Evolutionary conservation across 1,139 yeast species (phyloP).

Genomic region (Suhomyces panamericanus): DNA sequence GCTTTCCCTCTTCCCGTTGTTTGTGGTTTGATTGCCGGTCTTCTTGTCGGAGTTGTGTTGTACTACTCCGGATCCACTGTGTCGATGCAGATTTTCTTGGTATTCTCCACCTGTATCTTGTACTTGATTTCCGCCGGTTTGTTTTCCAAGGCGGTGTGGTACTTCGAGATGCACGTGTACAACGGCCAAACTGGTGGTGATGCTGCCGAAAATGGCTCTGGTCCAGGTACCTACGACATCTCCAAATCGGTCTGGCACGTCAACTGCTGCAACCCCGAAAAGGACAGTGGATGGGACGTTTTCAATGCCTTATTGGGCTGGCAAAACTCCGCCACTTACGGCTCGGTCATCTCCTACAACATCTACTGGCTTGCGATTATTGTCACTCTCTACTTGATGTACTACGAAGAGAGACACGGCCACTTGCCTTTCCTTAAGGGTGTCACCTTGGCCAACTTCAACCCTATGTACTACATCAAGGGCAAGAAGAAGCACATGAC

Average conservation of each 20-base stretch:
- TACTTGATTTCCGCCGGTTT: constrained; percentile 48
- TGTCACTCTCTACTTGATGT: constrained; percentile 20
- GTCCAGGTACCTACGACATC: constrained; percentile 93
- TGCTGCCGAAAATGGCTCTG: constrained; percentile 85
- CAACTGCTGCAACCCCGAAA: constrained; percentile 91
- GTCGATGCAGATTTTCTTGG: constrained; percentile 44
- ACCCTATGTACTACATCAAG: constrained; percentile 30
- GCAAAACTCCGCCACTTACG: constrained; percentile 31
- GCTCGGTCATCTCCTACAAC: constrained; percentile 28
- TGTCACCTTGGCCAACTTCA: constrained; percentile 21
- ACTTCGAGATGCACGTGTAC: constrained; percentile 69
- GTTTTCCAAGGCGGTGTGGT: constrained; percentile 77
- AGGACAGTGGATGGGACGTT: constrained; percentile 91
- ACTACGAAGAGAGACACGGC: constrained; percentile 26
- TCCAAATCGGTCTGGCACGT: constrained; percentile 88
- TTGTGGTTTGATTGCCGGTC: constrained; percentile 37
- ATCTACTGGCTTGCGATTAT: constrained; percentile 26
- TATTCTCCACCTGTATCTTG: constrained; percentile 43
- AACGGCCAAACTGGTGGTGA: constrained; percentile 59
- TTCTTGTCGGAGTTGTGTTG: constrained; percentile 36
- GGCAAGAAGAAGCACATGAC: constrained; percentile 26
- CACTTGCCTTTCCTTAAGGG: constrained; percentile 27
- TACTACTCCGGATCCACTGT: constrained; percentile 45
- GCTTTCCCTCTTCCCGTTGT: constrained; percentile 43
- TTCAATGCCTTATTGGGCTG: constrained; percentile 64